These are phyloP conservation scores for Coprinopsis strossmayeri DNA, from an alignment of 768 basidiomycete species.

Conservation along the genomic window DNA sequence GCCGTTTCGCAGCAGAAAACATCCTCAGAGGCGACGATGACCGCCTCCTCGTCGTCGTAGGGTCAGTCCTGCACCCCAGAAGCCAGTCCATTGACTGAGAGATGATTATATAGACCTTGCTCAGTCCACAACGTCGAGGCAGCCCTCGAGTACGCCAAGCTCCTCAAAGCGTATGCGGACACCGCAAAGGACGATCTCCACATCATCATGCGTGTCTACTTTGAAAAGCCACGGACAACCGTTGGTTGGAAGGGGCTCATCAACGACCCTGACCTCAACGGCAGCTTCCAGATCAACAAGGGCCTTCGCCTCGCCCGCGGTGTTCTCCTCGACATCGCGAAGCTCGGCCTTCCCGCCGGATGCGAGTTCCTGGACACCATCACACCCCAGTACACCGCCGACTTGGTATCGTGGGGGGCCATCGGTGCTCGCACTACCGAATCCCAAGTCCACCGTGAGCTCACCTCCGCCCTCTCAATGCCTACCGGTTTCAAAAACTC, in stretches of 20 bases:
- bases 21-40: constrained; percentile 86
- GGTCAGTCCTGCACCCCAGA: no score
- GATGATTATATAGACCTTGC: no score
- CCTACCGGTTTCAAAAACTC: constrained; percentile 98
- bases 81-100: no score
- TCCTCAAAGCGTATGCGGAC: constrained; percentile 76
- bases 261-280: constrained; percentile 94
- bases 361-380: constrained; percentile 88
- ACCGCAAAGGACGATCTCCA: constrained; percentile 76
- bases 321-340: constrained; percentile 82
- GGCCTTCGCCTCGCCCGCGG: constrained; percentile 86
- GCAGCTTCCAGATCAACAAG: constrained; percentile 92
- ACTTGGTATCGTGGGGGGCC: constrained; percentile 87
- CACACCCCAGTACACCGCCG: constrained; percentile 82
- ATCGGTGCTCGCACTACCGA: constrained; percentile 93
- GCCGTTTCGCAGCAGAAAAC: constrained; percentile 70
- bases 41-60: constrained; percentile 86
- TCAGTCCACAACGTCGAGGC: constrained; percentile 89
- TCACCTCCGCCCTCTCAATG: constrained; percentile 85
- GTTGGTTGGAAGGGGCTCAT: constrained; percentile 99
- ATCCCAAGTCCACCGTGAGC: constrained; percentile 88
- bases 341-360: constrained; percentile 88
- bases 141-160: constrained; percentile 80
- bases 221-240: constrained; percentile 94
- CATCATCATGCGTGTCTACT: constrained; percentile 98